Conservation (phyloP, 257 asterid genomes). For the Dorcoceras hygrometricum region DNA sequence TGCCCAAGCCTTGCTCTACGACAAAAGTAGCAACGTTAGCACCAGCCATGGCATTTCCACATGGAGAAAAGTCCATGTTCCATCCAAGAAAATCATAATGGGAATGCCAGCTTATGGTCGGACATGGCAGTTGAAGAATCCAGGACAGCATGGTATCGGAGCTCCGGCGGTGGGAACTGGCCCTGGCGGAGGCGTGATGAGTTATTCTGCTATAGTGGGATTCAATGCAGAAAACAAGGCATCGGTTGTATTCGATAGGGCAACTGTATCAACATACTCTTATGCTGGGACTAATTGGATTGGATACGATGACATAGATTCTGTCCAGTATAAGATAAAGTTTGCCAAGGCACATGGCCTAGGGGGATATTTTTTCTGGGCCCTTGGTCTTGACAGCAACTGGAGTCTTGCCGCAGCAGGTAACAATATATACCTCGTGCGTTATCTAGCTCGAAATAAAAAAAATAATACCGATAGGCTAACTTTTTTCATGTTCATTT, state of each 20-base stretch:
- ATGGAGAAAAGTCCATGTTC: conserved; percentile 42
- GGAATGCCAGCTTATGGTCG: conserved; percentile 67
- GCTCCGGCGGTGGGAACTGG: conserved; percentile 57
- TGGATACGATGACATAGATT: conserved; percentile 49
- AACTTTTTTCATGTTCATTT: conserved; percentile 6
- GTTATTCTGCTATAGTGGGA: conserved; percentile 33
- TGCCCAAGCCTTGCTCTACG: conserved; percentile 47
- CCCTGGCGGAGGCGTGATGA: conserved; percentile 52
- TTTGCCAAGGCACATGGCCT: conserved; percentile 51
- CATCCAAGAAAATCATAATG: conserved; percentile 43
- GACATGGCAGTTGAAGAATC: conserved; percentile 58
- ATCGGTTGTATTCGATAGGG: conserved; percentile 38
- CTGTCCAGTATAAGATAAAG: conserved; percentile 37
- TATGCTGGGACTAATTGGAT: conserved; percentile 53
- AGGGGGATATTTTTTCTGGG: conserved; percentile 79
- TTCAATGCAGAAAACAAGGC: conserved; percentile 44
- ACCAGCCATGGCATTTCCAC: conserved; percentile 50
- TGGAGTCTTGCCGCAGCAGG: conserved; percentile 66
- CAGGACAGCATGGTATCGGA: conserved; percentile 46
- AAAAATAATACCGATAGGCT: background rate
- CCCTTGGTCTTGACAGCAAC: conserved; percentile 51
- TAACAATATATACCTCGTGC: background rate
- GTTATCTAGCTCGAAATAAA: no score
- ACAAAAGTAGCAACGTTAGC: conserved; percentile 44
- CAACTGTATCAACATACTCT: conserved; percentile 57